These are phyloP conservation scores for Hirschioporus abietinus DNA, from an alignment of 768 basidiomycete genomes.

Conservation along the genomic window DNA sequence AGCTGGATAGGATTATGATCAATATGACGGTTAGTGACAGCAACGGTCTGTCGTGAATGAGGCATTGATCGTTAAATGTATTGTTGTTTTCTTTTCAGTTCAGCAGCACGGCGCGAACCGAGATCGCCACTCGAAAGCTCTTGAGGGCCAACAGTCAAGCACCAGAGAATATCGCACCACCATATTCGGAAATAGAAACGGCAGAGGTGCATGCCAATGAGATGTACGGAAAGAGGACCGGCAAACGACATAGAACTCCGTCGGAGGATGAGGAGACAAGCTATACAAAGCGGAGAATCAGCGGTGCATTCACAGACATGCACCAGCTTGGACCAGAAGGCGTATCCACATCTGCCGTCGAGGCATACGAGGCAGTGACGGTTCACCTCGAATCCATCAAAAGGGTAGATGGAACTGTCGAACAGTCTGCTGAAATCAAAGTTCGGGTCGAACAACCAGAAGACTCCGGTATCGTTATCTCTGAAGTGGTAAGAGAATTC, in stretches of 20 bases:
- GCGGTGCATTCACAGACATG: neutral
- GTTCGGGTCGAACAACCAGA: no score
- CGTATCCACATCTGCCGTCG: neutral
- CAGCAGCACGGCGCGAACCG: neutral
- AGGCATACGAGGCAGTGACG: neutral
- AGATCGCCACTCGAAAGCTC: neutral
- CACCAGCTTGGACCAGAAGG: neutral
- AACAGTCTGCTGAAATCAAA: neutral
- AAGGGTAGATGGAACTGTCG: neutral
- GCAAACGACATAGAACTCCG: neutral
- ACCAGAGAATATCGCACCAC: neutral
- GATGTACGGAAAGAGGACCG: neutral
- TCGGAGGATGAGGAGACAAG: neutral
- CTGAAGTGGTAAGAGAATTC: neutral
- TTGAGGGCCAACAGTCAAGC: neutral
- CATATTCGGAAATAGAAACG: neutral
- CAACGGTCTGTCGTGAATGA: neutral
- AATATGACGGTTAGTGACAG: neutral
- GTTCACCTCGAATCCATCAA: neutral
- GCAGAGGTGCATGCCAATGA: neutral
- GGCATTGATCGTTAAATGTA: neutral
- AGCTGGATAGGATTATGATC: neutral
- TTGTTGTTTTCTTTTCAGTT: neutral
- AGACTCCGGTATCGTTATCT: neutral
- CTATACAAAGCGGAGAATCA: neutral